These are phyloP conservation scores for Plectranthus barbatus DNA, from an alignment of 257 asterid genomes.

Conservation along the genomic window DNA sequence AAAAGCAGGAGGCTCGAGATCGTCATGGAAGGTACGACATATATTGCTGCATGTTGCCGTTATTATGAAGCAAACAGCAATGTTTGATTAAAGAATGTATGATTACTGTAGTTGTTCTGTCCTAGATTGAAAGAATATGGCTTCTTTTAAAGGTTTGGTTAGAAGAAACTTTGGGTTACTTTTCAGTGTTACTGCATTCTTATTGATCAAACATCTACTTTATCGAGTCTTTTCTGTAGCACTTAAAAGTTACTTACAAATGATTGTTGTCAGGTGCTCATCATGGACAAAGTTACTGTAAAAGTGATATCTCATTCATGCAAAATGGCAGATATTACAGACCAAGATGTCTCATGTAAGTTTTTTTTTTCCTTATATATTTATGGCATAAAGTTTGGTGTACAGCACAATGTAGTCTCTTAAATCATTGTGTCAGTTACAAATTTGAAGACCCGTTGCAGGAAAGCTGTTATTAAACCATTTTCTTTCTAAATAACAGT, in stretches of 20 bases:
- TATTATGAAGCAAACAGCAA: neutral
- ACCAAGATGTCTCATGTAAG: constrained; percentile 96
- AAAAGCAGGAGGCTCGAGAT: constrained; percentile 56
- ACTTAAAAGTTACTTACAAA: neutral
- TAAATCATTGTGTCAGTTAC: neutral
- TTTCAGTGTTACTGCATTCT: too few relatives aligned
- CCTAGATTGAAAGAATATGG: neutral
- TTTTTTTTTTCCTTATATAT: too few relatives aligned
- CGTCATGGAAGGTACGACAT: constrained; percentile 84
- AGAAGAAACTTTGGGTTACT: too few relatives aligned
- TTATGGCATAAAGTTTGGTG: neutral
- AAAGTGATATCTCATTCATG: constrained; percentile 92
- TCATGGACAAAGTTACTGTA: constrained; percentile 96
- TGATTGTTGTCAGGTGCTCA: constrained; percentile 62
- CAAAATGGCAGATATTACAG: constrained; percentile 97
- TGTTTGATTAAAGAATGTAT: neutral
- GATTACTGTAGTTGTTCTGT: neutral
- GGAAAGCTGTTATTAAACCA: neutral
- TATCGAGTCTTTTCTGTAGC: neutral
- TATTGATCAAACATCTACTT: neutral
- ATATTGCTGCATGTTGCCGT: neutral
- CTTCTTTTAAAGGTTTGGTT: too few relatives aligned
- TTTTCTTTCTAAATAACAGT: neutral
- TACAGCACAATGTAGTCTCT: neutral
- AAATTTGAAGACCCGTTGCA: neutral